Base-by-base conservation (phyloP, 176 grass and related monocot genomes). In the Oryza glumipatula region DNA sequence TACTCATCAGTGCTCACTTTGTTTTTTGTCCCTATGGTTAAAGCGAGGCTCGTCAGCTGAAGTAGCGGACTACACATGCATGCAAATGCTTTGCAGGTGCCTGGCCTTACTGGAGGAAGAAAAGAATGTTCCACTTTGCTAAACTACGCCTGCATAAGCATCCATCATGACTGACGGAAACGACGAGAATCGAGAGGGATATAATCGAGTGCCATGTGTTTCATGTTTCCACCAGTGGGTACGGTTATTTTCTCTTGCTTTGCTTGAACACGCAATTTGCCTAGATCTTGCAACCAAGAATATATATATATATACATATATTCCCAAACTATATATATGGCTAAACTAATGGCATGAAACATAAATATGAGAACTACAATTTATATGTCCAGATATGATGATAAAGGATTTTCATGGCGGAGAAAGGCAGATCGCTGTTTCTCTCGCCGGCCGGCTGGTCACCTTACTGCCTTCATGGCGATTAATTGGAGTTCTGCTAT, bases 1-100 rank as follows among this genome's bases (percentile, higher is more conserved):
- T 76, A 84, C 84, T 87, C 80, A 33, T 84, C 80, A 33, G 28
- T 39, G 22, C 68, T 74, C 79, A 2, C 88, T 86, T 90, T 90
- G 76, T 70, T 80, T 90, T 75, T 86, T 84, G 84, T 80, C 84
- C 80, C 64, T 83, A 86, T 73, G 80, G 83, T 86, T 90, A 90
- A 90, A 90, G 88, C 38, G 68, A 83, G 64, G 36, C 28, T 76
- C 84, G 39, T 76, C 84, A 74, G 75, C 79, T 86, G 84, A 86
- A 78, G 65, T 83, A 75, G 49, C 49, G 70, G 84, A 87, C 30
- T 32, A 32, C 84, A 87, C 80, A 90, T 83, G 49, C 76, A 43
- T 70, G 63, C 84, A 44, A 41, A 41, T 70, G 63, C 84, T 90
- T 90, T 90, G 76, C 75, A 78, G 84, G 63, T 73, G 84, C 68